A percentile compares a stretch with the other conserved stretches of the same genome.
Conservation (phyloP, 1,284 basidiomycete species). For the Crepidotus sp. region DNA sequence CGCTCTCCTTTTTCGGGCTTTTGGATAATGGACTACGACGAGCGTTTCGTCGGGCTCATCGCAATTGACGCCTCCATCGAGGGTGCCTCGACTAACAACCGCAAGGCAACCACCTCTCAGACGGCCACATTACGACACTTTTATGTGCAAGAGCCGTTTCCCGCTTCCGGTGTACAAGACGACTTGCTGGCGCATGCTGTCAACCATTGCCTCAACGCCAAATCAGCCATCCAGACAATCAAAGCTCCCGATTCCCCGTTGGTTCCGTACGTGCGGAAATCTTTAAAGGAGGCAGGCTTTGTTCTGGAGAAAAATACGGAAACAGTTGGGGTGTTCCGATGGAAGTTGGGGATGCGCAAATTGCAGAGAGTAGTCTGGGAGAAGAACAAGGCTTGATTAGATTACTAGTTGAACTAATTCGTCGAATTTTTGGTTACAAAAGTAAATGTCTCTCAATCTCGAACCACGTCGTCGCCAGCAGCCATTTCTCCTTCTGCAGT, state of each 20-base stretch:
- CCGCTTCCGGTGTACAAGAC: conserved; percentile 47
- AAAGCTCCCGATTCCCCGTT: conserved; percentile 43
- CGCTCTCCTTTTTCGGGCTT: conserved; percentile 52
- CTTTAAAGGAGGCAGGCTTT: conserved; percentile 47
- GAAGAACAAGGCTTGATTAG: conserved; percentile 13
- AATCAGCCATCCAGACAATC: conserved; percentile 35
- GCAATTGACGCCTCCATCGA: conserved; percentile 52
- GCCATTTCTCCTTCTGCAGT: conserved; percentile 53
- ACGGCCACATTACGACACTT: conserved; percentile 69
- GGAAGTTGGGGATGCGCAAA: conserved; percentile 38
- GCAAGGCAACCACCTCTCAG: conserved; percentile 27
- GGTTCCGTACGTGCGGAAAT: conserved; percentile 38
- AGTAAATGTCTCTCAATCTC: conserved; percentile 24
- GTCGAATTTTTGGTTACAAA: background rate
- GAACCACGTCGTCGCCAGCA: conserved; percentile 33
- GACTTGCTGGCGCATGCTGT: conserved; percentile 59
- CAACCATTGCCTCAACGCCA: conserved; percentile 43
- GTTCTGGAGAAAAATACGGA: conserved; percentile 31
- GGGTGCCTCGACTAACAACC: conserved; percentile 22
- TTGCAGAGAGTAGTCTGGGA: conserved; percentile 38
- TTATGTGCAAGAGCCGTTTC: conserved; percentile 59
- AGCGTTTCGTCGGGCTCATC: conserved; percentile 57
- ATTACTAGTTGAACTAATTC: conserved; percentile 1
- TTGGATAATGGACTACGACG: conserved; percentile 59
- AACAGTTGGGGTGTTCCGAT: conserved; percentile 43